Evolutionary conservation across 306 rosid species (phyloP), one percentile per base, ranked within the genome.

Genomic region (Sphenostylis stenocarpa): DNA sequence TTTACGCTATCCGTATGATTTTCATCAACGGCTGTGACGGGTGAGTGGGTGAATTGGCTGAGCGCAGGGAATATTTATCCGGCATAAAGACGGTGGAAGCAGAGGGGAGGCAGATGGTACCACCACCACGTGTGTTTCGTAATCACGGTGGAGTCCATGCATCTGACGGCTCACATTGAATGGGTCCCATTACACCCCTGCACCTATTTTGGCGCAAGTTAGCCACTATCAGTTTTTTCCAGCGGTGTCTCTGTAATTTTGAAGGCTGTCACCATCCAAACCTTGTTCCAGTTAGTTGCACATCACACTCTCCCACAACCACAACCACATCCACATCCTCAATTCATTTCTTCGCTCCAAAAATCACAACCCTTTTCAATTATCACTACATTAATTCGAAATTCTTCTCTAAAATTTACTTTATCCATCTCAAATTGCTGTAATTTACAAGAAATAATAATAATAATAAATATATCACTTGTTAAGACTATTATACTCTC

Each of bases 81-180:
- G 21, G 64, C 10, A 1, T 0, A 67, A 5, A 43, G 33, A 20
- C 29, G 65, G 52, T 49, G 68, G 52, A 78, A 72, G 65, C 75
- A 33, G 26, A 34, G 56, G 36, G 26, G 81, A 39, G 61, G 21
- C 82, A 72, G 45, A 73, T 53, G 68, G 86, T 82, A 80, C 86
- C 80, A 75, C 38, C 14, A 45, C 60, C 83, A 64, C 77, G 86
- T 80, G 86, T 23, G 70, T n/a, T 43, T 47, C 79, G 53, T 39
- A 23, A 66, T 67, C 73, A 15, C 51, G 5, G 67, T 34, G 84
- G 64, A 39, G 24, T 53, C 80, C 74, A 76, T 41, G 11, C 34
- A 67, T 39, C 78, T 5, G 41, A 82, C 82, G 81, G 86, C 74
- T 70, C 58, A 78, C 29, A 45, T 61, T 78, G 78, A 55, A 52